A percentile compares a stretch with the other conserved stretches of the same genome.
phyloP scores from a whole-genome alignment of 31 red algal genomes.

The Endocladia muricata region DNA sequence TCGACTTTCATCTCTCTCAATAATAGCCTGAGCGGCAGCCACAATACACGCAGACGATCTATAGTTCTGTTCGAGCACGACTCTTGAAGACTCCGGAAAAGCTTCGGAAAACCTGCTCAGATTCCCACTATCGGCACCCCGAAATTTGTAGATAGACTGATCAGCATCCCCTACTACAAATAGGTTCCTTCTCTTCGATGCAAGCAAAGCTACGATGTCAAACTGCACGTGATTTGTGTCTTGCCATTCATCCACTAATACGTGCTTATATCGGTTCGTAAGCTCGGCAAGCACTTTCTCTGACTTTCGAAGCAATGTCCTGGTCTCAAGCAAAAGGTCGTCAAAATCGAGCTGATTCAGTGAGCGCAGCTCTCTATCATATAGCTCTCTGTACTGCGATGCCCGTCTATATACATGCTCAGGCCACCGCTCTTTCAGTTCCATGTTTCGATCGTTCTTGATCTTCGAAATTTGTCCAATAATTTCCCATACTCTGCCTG shows the following conservation, averaged over 20 bases:
- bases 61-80: slow-evolving; percentile 77
- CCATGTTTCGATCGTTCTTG: slow-evolving; percentile 54
- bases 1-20: slow-evolving; percentile 35
- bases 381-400: slow-evolving; percentile 17
- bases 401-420: slow-evolving; percentile 5
- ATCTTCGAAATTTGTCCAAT: slow-evolving; percentile 38
- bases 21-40: slow-evolving; percentile 55
- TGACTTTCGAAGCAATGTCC: slow-evolving; percentile 29
- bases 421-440: slow-evolving; percentile 22
- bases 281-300: slow-evolving; percentile 23
- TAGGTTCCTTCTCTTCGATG: slow-evolving; percentile 35
- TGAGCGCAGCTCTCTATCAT: slow-evolving; percentile 43
- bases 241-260: slow-evolving; percentile 94
- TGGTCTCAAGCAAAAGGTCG: slow-evolving; percentile 64
- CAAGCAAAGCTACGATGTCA: slow-evolving; percentile 52
- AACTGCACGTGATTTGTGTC: slow-evolving; percentile 85
- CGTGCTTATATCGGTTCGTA: slow-evolving; percentile 45
- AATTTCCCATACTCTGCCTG: slow-evolving; percentile 11
- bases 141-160: slow-evolving; percentile 88
- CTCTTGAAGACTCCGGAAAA: slow-evolving; percentile 32
- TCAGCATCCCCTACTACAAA: slow-evolving; percentile 69
- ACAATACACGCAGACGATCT: slow-evolving; percentile 58
- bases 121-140: slow-evolving; percentile 66
- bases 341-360: slow-evolving; percentile 87
- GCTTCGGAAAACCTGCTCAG: slow-evolving; percentile 39